Percentiles rank a stretch among this genome's conserved stretches.
Conservation (phyloP, 2,329 filamentous ascomycete species). For the Cryphonectria japonica region DNA sequence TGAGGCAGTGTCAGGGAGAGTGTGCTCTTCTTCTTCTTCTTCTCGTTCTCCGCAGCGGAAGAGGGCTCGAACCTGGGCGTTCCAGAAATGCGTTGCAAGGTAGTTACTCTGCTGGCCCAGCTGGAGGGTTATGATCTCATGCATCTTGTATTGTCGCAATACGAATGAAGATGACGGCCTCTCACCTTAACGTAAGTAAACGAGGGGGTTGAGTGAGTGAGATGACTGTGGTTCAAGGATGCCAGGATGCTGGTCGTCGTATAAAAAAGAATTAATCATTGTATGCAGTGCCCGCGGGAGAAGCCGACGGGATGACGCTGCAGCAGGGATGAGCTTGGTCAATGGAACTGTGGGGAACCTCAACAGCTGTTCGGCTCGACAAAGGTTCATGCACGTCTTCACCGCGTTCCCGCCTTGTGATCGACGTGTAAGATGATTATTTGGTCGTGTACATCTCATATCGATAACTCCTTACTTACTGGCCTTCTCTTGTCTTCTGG, state of each 20-base stretch:
- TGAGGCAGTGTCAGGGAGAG: constrained; percentile 41
- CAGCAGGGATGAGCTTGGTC: constrained; percentile 26
- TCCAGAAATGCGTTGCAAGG: constrained; percentile 96
- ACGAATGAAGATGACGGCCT: neutral
- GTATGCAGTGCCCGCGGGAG: constrained; percentile 18
- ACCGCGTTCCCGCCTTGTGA: neutral
- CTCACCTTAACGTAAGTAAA: neutral
- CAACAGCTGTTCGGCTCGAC: neutral
- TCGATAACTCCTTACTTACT: neutral
- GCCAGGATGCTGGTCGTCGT: neutral
- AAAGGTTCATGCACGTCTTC: constrained; percentile 7
- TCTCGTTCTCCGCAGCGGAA: neutral
- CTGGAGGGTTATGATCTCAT: constrained; percentile 93
- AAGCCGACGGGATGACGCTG: constrained; percentile 25
- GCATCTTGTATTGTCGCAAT: constrained; percentile 61
- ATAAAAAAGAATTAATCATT: neutral
- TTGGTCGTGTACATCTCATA: neutral
- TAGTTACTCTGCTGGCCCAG: constrained; percentile 94
- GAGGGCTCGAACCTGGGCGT: constrained; percentile 68
- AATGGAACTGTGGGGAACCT: constrained; percentile 13
- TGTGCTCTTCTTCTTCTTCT: neutral
- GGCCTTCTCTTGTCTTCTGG: no score
- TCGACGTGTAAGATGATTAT: neutral
- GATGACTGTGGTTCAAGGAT: constrained; percentile 13
- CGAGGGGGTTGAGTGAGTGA: constrained; percentile 4